Evolutionary conservation across 2,329 filamentous ascomycete genomes (phyloP).

Genomic region (Aspergillus sojae): DNA sequence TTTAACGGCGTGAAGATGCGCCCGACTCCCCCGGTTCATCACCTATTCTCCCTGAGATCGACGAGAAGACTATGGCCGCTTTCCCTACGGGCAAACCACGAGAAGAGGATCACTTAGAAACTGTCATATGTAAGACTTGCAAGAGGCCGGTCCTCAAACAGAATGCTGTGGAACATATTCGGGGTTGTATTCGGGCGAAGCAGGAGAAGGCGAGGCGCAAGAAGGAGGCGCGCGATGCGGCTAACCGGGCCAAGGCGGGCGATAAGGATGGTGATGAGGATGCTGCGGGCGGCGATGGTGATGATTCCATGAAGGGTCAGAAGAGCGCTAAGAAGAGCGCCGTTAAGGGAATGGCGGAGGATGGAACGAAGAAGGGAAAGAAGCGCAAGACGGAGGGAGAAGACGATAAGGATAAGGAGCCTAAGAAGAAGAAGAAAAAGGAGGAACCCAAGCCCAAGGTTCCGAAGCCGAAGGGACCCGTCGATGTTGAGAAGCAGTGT

Average conservation of each 20-base stretch:
- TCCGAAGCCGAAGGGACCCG: conserved; percentile 85
- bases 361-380: conserved; percentile 66
- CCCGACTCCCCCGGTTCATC: conserved; percentile 40
- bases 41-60: conserved; percentile 60
- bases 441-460: conserved; percentile 83
- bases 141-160: conserved; percentile 82
- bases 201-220: conserved; percentile 78
- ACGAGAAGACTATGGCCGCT: conserved; percentile 73
- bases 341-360: conserved; percentile 55
- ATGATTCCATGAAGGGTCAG: conserved; percentile 56
- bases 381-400: conserved; percentile 74
- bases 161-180: conserved; percentile 77
- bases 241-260: conserved; percentile 61
- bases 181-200: conserved; percentile 80
- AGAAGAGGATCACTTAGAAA: conserved; percentile 77
- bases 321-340: conserved; percentile 68
- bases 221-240: conserved; percentile 72
- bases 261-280: conserved; percentile 47
- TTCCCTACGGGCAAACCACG: conserved; percentile 82
- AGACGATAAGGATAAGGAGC: conserved; percentile 73
- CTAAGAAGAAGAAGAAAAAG: conserved; percentile 92
- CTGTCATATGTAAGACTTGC: conserved; percentile 89
- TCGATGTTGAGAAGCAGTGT: conserved; percentile 92
- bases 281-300: conserved; percentile 36
- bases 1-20: conserved; percentile 17